Evolutionary conservation across 306 rosid genomes (phyloP).

Genomic region (Lathyrus oleraceus): DNA sequence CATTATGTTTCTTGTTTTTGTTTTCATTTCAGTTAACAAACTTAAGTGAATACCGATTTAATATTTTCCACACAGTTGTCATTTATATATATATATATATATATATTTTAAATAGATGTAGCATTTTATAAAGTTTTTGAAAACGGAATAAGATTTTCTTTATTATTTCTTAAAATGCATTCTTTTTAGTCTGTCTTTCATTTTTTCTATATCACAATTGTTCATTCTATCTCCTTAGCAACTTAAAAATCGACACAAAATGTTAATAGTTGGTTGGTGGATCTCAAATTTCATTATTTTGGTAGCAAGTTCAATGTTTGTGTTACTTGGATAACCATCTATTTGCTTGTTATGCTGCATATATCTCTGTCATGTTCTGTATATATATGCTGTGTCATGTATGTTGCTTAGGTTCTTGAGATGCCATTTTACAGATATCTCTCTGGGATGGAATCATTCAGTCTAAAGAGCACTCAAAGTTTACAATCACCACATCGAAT

Average conservation of each 20-base stretch:
- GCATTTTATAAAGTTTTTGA: background rate
- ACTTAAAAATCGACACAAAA: background rate
- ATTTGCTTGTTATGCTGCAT: conserved; percentile 15
- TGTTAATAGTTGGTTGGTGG: conserved; percentile 1
- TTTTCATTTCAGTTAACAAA: background rate
- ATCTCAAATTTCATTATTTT: conserved; percentile 10
- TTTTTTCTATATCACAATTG: background rate
- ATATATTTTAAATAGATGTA: background rate
- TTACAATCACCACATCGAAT: conserved; percentile 64
- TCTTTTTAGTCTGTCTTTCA: background rate
- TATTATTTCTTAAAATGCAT: background rate
- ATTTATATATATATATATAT: background rate
- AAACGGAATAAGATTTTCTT: background rate
- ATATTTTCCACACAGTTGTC: background rate
- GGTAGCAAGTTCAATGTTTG: background rate
- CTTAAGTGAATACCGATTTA: background rate
- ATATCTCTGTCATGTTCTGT: conserved; percentile 2
- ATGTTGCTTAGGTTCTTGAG: conserved; percentile 20
- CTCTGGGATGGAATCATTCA: conserved; percentile 88
- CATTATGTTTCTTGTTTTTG: background rate
- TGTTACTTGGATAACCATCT: conserved; percentile 1
- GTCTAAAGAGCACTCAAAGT: conserved; percentile 63
- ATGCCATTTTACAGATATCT: conserved; percentile 54
- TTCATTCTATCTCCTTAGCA: background rate
- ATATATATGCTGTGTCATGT: background rate